These are phyloP conservation scores for Dipteronia sinensis DNA, from an alignment of 345 rosid genomes.

Conservation along the genomic window DNA sequence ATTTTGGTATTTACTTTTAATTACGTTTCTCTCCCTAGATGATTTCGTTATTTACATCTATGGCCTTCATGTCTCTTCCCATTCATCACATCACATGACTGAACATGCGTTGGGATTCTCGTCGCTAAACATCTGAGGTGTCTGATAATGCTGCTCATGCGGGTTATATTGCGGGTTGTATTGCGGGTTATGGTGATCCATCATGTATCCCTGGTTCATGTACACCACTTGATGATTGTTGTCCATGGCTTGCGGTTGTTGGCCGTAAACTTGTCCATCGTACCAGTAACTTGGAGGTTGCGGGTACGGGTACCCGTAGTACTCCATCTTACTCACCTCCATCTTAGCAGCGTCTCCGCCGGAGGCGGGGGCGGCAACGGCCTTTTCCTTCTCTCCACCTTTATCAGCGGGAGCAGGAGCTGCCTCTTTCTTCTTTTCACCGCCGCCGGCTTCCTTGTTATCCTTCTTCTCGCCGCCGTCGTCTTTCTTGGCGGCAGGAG, in stretches of 20 bases:
- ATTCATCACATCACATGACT: conserved; percentile 44
- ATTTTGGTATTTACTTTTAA: conserved; percentile 12
- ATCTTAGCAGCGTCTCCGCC: conserved; percentile 41
- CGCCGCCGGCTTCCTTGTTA: neutral
- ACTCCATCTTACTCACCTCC: conserved; percentile 58
- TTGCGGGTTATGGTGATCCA: conserved; percentile 37
- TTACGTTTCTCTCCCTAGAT: conserved; percentile 31
- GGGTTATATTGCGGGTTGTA: conserved; percentile 34
- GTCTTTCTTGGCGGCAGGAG: conserved; percentile 29
- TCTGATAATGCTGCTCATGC: conserved; percentile 33
- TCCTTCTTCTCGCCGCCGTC: conserved; percentile 21
- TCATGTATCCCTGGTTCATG: conserved; percentile 31
- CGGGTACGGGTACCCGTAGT: conserved; percentile 36
- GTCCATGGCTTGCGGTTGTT: conserved; percentile 38
- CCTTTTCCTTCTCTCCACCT: conserved; percentile 22
- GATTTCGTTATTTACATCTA: conserved; percentile 36
- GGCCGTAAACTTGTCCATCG: conserved; percentile 40
- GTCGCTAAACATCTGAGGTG: conserved; percentile 88
- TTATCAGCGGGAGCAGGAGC: conserved; percentile 23
- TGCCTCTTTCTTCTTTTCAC: conserved; percentile 42
- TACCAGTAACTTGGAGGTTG: conserved; percentile 49
- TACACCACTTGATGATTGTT: conserved; percentile 11
- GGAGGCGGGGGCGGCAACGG: neutral
- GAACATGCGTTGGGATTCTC: conserved; percentile 91
- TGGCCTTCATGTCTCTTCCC: neutral